Evolutionary conservation across 352 stramenopile genomes (phyloP).

Genomic region (Albugo candida): DNA sequence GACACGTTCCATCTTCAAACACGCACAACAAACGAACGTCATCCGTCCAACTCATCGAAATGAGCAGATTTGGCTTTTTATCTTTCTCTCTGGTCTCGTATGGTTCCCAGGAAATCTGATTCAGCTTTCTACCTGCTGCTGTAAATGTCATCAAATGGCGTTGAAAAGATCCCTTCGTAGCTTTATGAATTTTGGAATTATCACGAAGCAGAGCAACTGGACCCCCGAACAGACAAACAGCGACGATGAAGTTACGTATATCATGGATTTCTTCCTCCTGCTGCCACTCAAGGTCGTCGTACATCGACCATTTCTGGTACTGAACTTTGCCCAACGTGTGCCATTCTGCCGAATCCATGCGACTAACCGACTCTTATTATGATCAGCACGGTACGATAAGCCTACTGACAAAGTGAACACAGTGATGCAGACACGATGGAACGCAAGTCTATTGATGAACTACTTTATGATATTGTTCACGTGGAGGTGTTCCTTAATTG

Average conservation of each 20-base stretch:
- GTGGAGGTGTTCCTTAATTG: no score
- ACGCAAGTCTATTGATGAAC: no score
- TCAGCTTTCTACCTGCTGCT: slow-evolving; percentile 38
- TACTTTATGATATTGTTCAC: no score
- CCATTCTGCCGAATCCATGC: slow-evolving; percentile 19
- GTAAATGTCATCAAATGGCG: slow-evolving; percentile 61
- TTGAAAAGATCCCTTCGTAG: slow-evolving; percentile 25
- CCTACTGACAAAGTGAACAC: no score
- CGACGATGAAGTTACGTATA: slow-evolving; percentile 41
- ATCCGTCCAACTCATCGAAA: slow-evolving; percentile 65
- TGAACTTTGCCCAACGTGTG: slow-evolving; percentile 70
- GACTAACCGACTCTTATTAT: no score
- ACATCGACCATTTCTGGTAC: slow-evolving; percentile 71
- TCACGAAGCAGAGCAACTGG: slow-evolving; percentile 54
- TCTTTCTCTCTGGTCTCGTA: slow-evolving; percentile 39
- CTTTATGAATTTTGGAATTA: slow-evolving; percentile 50
- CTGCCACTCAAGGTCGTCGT: slow-evolving; percentile 33
- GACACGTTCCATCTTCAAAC: slow-evolving; percentile 48
- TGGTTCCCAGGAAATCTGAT: slow-evolving; percentile 31
- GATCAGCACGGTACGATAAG: no score
- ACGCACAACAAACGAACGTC: slow-evolving; percentile 63
- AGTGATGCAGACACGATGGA: no score
- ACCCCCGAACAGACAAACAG: slow-evolving; percentile 40
- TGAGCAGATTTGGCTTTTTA: slow-evolving; percentile 23
- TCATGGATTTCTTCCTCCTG: slow-evolving; percentile 27